Evolutionary conservation across 495 filamentous ascomycete species (phyloP), one percentile per base, ranked within the genome.

Genomic region (Parachaetomium inaequale): DNA sequence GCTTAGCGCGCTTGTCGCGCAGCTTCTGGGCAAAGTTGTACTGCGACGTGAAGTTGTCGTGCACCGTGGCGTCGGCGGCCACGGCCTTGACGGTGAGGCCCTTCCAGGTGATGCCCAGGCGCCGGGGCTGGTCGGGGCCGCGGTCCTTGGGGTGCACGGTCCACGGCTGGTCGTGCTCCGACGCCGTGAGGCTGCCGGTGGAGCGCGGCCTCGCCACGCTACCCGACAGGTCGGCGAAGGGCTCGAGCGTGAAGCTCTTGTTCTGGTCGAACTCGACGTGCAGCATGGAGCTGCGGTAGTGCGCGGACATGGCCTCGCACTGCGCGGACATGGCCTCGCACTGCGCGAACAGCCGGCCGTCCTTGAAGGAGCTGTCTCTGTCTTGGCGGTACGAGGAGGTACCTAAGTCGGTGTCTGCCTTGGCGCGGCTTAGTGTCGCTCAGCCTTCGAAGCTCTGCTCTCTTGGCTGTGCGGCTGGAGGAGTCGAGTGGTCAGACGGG

Each of bases 181-280:
- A 42, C 52, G 38, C n/a, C n/a, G 26, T 59, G 43, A 55, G 46
- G 31, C 53, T 54, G 51, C 23, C 21, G 32, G n/a, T 29, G 1
- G n/a, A 55, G 65, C 78, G 78, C 83, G 23, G 40, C 51, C 51
- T 82, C 21, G 83, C 81, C 25, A 86, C 69, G 42, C 83, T 85
- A 17, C 85, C 85, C 29, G 88, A 88, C 2, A 91, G 79, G 59
- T 91, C 90, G 12, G 90, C 88, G 70, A 96, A 96, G 0, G 91
- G 90, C 74, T 98, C 94, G 17, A 98, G 88, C 11, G 91, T 98
- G 74, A 98, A 98, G 23, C 89, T 91, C 70, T 96, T 96, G 76
- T 96, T 92, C 70, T 96, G 90, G 74, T 98, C 93, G 74, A 98
- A 98, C 71, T 98, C 94, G 66, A 98, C 96, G 32, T 98, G 81